Base-by-base conservation (phyloP, 2,329 filamentous ascomycete genomes). In the Botrytis tulipae region DNA sequence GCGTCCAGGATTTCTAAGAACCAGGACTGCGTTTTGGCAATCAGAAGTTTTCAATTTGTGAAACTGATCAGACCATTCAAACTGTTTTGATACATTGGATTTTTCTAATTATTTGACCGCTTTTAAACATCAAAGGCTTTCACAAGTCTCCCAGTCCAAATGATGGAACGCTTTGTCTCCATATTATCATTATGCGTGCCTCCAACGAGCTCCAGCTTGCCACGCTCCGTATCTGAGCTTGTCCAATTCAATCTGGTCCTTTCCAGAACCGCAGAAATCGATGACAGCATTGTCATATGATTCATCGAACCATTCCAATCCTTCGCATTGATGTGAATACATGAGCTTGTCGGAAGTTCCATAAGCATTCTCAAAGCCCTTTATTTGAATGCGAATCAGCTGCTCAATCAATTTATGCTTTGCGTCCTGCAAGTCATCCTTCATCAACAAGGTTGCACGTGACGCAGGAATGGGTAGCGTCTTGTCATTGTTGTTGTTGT, bases 181-280 rank as follows among this genome's bases (percentile, higher is more conserved):
- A 62, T 8, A 62, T n/a, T 18, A 25, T 32, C 14, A 22, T 42
- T 42, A n/a, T 57, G 48, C 48, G 66, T 57, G n/a, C 37, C 48
- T 69, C 66, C 66, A 69, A 9, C 48, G 48, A 69, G 66, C 66
- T 25, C 66, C 48, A 57, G 66, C 48, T 57, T 57, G n/a, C 48
- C 66, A 69, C 25, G 48, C 48, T 51, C 25, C 14, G 10, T 18
- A 12, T 59, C 66, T 69, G 37, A 69, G 37, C 20, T 25, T 32
- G 20, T 69, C 37, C 18, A 69, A 42, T 42, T 69, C 66, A 25
- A 32, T 42, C 29, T 57, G 66, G 29, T 57, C 48, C 18, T 69
- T 59, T 20, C 48, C n/a, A 69, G 66, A 10, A 32, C 40, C n/a
- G 18, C 54, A 57, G 3, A 42, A 69, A 20, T 69, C 48, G 54